Conservation (phyloP, 768 basidiomycete genomes). For the Lentinus brumalis region DNA sequence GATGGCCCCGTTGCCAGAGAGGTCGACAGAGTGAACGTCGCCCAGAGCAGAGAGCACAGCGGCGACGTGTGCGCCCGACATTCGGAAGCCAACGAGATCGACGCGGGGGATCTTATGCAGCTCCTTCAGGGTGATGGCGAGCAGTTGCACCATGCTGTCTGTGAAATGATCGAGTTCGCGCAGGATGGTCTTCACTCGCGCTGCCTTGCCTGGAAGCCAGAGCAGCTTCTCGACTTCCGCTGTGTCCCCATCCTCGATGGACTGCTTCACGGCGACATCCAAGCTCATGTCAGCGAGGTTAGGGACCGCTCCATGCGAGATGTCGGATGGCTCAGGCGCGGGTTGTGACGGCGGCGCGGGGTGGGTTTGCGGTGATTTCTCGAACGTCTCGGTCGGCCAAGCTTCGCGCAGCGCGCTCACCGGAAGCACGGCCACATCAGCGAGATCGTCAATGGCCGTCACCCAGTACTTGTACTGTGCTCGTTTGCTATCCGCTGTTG, state of each 20-base stretch:
- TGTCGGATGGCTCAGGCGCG: not conserved
- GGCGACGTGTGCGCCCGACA: slow-evolving; percentile 30
- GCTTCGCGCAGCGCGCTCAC: not conserved
- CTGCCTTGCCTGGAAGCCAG: slow-evolving; percentile 34
- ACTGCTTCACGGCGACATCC: slow-evolving; percentile 28
- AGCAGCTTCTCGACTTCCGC: slow-evolving; percentile 30
- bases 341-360: too few species aligned
- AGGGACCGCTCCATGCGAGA: not conserved
- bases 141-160: slow-evolving; percentile 28
- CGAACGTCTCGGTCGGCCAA: not conserved
- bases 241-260: slow-evolving; percentile 26
- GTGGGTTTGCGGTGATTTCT: too few species aligned
- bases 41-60: slow-evolving; percentile 14
- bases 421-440: not conserved
- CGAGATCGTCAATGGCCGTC: not conserved
- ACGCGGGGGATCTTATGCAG: slow-evolving; percentile 5
- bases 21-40: slow-evolving; percentile 24
- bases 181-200: slow-evolving; percentile 23
- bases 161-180: slow-evolving; percentile 28
- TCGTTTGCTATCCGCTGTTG: not conserved
- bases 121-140: slow-evolving; percentile 22
- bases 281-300: slow-evolving; percentile 32
- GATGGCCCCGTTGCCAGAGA: slow-evolving; percentile 32
- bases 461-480: not conserved
- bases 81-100: slow-evolving; percentile 30